Evolutionary conservation across 306 rosid species (phyloP).

Genomic region (Clitoria ternatea): DNA sequence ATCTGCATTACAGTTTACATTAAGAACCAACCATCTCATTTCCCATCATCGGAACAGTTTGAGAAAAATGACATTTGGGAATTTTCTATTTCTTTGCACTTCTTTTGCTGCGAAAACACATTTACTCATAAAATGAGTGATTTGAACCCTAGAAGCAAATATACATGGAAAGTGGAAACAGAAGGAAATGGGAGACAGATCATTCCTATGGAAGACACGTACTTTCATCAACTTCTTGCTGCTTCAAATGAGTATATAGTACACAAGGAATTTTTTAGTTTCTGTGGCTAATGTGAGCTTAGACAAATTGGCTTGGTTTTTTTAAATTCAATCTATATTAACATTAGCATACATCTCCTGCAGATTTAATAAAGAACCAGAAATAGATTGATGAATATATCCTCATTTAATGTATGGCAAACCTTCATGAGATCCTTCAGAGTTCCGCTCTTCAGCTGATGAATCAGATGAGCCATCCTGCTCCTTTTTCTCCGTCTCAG

Average conservation of each 20-base stretch:
- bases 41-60: neutral
- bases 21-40: neutral
- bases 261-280: neutral
- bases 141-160: neutral
- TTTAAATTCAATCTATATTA: neutral
- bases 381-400: constrained; percentile 15
- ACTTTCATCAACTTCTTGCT: constrained; percentile 9
- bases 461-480: constrained; percentile 50
- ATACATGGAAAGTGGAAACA: neutral
- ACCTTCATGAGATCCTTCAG: constrained; percentile 46
- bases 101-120: neutral
- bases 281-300: neutral
- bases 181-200: constrained; percentile 2
- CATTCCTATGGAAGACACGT: neutral
- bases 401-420: constrained; percentile 27
- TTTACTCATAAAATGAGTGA: constrained; percentile 8
- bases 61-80: neutral
- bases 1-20: constrained; percentile 10
- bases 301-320: neutral
- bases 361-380: constrained; percentile 20
- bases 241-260: neutral
- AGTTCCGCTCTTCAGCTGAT: constrained; percentile 47
- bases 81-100: neutral
- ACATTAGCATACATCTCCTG: constrained; percentile 2
- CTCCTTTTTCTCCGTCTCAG: constrained; percentile 35